These are phyloP conservation scores for Globisporangium rhizosaccharum DNA, from an alignment of 352 stramenopile species.

Conservation along the genomic window DNA sequence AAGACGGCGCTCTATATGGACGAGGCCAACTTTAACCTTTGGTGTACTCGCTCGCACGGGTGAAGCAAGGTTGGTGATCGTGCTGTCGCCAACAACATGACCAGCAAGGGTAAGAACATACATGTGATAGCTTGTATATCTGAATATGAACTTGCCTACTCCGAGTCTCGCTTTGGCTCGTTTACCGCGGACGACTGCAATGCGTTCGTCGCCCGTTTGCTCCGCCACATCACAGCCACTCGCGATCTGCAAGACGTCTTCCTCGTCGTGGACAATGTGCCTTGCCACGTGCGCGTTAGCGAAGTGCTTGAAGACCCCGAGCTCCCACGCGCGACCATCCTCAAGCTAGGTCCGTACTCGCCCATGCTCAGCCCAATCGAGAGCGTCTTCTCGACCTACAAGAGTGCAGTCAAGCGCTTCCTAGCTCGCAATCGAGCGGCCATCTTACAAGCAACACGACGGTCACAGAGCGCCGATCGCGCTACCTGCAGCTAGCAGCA, in stretches of 20 bases:
- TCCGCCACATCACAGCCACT: too few species aligned
- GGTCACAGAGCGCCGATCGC: background rate
- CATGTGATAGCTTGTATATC: background rate
- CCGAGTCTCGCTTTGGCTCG: background rate
- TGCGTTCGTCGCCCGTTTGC: background rate
- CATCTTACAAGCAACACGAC: background rate
- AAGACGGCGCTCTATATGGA: background rate
- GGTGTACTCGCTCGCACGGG: background rate
- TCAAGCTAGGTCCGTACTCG: too few species aligned
- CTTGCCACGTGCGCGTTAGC: too few species aligned
- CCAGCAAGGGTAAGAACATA: background rate
- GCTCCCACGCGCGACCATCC: too few species aligned
- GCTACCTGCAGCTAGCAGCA: background rate
- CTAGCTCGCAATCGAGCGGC: background rate
- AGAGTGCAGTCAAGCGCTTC: background rate
- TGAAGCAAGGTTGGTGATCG: background rate
- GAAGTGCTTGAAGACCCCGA: too few species aligned
- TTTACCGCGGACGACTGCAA: background rate
- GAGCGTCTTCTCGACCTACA: too few species aligned
- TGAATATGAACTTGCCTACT: background rate
- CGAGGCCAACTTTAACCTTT: background rate
- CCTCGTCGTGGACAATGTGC: too few species aligned
- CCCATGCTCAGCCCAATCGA: too few species aligned
- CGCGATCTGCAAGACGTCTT: too few species aligned
- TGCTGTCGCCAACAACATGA: background rate